phyloP scores from a whole-genome alignment of 2,329 filamentous ascomycete species.

The Alternaria arborescens region DNA sequence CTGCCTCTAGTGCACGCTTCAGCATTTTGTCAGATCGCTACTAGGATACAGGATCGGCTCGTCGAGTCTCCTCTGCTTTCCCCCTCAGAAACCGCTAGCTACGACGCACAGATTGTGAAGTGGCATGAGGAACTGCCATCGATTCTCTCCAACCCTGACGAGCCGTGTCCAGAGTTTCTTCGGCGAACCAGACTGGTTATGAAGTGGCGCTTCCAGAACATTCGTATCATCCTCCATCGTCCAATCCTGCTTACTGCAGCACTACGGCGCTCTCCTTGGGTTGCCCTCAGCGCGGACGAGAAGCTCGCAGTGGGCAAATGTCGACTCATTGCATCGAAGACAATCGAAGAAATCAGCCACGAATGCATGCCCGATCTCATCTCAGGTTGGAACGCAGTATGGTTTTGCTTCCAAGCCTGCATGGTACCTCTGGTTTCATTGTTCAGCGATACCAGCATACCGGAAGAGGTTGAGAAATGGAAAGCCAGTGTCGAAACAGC shows the following conservation, averaged over 20 bases:
- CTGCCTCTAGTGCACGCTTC: slow-evolving; percentile 79
- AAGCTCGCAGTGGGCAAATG: slow-evolving; percentile 73
- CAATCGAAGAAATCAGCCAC: slow-evolving; percentile 74
- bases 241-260: slow-evolving; percentile 73
- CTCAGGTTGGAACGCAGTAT: slow-evolving; percentile 81
- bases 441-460: slow-evolving; percentile 68
- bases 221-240: slow-evolving; percentile 78
- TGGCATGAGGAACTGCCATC: slow-evolving; percentile 76
- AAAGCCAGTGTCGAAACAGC: slow-evolving; percentile 52
- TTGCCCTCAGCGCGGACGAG: slow-evolving; percentile 67
- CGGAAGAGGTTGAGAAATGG: slow-evolving; percentile 54
- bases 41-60: slow-evolving; percentile 77
- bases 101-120: slow-evolving; percentile 73
- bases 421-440: slow-evolving; percentile 81
- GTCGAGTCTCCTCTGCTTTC: slow-evolving; percentile 73
- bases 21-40: slow-evolving; percentile 81
- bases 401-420: slow-evolving; percentile 81
- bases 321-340: slow-evolving; percentile 72
- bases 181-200: slow-evolving; percentile 76
- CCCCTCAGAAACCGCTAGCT: slow-evolving; percentile 70
- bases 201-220: slow-evolving; percentile 83
- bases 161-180: slow-evolving; percentile 75
- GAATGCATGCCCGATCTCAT: slow-evolving; percentile 79
- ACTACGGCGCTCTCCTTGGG: slow-evolving; percentile 63
- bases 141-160: slow-evolving; percentile 54